Conservation (phyloP, 768 basidiomycete species). For the Suillus subluteus region DNA sequence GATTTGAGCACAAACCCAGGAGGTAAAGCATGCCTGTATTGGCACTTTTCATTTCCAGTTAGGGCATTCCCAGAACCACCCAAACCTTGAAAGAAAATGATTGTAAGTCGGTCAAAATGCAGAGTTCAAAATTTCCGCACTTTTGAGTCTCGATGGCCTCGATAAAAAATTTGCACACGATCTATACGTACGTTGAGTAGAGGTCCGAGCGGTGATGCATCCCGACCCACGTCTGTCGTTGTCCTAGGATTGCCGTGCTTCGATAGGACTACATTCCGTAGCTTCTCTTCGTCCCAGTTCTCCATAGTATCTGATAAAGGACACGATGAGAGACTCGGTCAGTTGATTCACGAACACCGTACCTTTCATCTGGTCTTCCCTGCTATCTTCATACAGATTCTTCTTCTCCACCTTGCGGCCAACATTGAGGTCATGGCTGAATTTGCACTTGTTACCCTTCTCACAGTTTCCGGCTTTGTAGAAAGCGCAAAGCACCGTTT, state of each 20-base stretch:
- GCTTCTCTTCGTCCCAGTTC: slow-evolving; percentile 94
- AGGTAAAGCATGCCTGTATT: slow-evolving; percentile 94
- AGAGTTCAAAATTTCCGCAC: slow-evolving; percentile 38
- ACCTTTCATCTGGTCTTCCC: slow-evolving; percentile 83
- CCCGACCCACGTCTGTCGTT: slow-evolving; percentile 76
- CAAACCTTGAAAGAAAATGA: slow-evolving; percentile 51
- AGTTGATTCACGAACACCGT: slow-evolving; percentile 21
- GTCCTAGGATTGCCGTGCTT: slow-evolving; percentile 92
- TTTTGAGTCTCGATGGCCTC: slow-evolving; percentile 93
- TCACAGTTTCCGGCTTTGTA: slow-evolving; percentile 93
- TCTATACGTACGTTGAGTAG: slow-evolving; percentile 48
- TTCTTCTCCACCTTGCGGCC: slow-evolving; percentile 94
- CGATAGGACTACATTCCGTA: slow-evolving; percentile 82
- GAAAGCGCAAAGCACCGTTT: slow-evolving; percentile 90
- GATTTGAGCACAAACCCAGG: slow-evolving; percentile 96
- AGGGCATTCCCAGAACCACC: slow-evolving; percentile 97
- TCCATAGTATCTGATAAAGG: slow-evolving; percentile 87
- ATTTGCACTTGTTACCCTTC: slow-evolving; percentile 95
- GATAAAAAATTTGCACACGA: slow-evolving; percentile 98
- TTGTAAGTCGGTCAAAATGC: slow-evolving; percentile 1
- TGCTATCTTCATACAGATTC: slow-evolving; percentile 87
- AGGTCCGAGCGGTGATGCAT: slow-evolving; percentile 19
- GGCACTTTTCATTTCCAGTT: slow-evolving; percentile 80
- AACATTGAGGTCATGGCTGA: slow-evolving; percentile 90
- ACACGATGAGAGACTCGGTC: slow-evolving; percentile 5